A percentile compares a stretch with the other conserved stretches of the same genome.
Conservation (phyloP, 75 land plant species). For the Picea sitchensis region DNA sequence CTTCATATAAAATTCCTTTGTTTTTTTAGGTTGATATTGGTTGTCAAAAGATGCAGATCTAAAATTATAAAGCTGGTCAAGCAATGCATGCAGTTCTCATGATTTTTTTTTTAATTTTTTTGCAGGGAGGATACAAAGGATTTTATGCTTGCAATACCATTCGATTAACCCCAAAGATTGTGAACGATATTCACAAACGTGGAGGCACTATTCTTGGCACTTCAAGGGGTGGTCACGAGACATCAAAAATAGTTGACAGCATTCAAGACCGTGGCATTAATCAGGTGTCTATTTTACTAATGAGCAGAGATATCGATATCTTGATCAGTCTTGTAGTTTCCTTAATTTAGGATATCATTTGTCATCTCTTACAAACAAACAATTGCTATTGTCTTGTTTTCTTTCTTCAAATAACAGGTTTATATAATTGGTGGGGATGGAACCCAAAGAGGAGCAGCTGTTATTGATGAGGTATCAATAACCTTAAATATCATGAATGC, state of each 20-base stretch:
- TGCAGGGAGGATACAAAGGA: constrained; percentile 89
- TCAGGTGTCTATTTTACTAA: constrained; percentile 49
- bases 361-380: not conserved
- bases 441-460: constrained; percentile 89
- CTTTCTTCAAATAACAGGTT: constrained; percentile 40
- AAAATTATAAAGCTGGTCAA: not conserved
- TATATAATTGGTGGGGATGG: constrained; percentile 98
- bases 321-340: not conserved
- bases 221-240: constrained; percentile 92
- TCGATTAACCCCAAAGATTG: constrained; percentile 64
- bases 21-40: not conserved
- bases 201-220: constrained; percentile 92
- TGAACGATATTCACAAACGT: constrained; percentile 93
- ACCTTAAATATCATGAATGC: not conserved
- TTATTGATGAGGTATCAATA: constrained; percentile 66
- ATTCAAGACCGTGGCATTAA: constrained; percentile 93
- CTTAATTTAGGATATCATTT: not conserved
- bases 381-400: not conserved
- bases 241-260: constrained; percentile 82
- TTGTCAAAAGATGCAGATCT: not conserved
- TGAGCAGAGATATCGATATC: not conserved
- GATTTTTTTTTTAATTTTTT: not conserved
- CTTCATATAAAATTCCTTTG: not conserved
- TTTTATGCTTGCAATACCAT: constrained; percentile 89
- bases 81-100: not conserved